Conservation (phyloP, 352 stramenopile genomes). For the Pythium aristosporum region DNA sequence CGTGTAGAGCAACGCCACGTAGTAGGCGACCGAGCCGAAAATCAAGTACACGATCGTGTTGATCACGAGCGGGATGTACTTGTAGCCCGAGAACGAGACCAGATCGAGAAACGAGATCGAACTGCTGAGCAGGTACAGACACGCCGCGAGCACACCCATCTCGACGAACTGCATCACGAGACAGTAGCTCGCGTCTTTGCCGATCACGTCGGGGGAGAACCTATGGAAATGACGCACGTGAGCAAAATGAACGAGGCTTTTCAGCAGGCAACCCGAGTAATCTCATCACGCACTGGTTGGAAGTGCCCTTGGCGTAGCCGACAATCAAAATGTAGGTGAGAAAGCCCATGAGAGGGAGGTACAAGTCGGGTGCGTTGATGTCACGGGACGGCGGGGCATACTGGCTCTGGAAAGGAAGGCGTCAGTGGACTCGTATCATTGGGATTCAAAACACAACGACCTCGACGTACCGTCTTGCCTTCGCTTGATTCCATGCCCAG, state of each 20-base stretch:
- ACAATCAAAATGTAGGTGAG: constrained; percentile 98
- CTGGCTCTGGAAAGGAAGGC: constrained; percentile 37
- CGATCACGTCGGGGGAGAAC: constrained; percentile 97
- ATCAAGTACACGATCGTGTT: constrained; percentile 92
- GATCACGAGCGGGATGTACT: constrained; percentile 97
- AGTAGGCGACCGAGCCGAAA: constrained; percentile 88
- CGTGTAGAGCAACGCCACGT: constrained; percentile 93
- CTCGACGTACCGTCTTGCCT: constrained; percentile 46
- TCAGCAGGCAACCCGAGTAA: no score
- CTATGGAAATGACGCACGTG: constrained; percentile 29
- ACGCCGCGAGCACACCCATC: constrained; percentile 93
- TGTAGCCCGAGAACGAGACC: constrained; percentile 98
- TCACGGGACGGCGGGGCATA: constrained; percentile 93
- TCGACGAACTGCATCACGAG: constrained; percentile 89
- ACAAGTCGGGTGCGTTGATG: constrained; percentile 98
- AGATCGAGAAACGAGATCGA: constrained; percentile 95
- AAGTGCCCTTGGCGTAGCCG: constrained; percentile 94
- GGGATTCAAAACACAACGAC: neutral
- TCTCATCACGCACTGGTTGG: constrained; percentile 66
- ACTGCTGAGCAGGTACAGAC: constrained; percentile 94
- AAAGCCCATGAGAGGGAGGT: constrained; percentile 99
- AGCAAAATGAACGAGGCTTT: constrained; percentile 9
- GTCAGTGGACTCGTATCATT: neutral
- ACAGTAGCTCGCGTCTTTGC: constrained; percentile 91
- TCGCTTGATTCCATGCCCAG: constrained; percentile 61